Conservation (phyloP, 805 yeast species). For the Wickerhamomyces rabaulensis region DNA sequence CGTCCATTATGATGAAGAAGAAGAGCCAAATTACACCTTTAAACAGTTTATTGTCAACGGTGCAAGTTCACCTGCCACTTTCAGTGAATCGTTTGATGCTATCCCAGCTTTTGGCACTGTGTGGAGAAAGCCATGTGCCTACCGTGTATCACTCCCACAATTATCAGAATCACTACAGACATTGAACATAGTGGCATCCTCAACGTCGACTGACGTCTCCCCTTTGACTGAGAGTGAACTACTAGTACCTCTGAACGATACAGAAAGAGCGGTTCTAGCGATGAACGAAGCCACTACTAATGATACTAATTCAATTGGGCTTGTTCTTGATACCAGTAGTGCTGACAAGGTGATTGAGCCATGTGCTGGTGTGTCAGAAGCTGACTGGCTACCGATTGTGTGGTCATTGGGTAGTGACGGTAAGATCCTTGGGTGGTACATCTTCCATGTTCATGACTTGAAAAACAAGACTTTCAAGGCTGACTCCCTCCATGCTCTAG, state of each 20-base stretch:
- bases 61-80: constrained; percentile 3
- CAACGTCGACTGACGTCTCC: constrained; percentile 61
- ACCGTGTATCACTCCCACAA: constrained; percentile 32
- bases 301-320: constrained; percentile 69
- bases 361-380: constrained; percentile 50
- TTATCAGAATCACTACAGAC: constrained; percentile 34
- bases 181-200: constrained; percentile 47
- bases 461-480: constrained; percentile 29
- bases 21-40: constrained; percentile 20
- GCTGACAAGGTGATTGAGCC: constrained; percentile 44
- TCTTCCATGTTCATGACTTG: constrained; percentile 52
- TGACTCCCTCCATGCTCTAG: constrained; percentile 3
- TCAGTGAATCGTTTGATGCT: constrained; percentile 35
- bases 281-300: constrained; percentile 57
- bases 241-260: constrained; percentile 56
- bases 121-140: constrained; percentile 42
- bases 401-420: constrained; percentile 64
- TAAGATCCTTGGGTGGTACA: constrained; percentile 54
- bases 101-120: constrained; percentile 50
- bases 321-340: constrained; percentile 54
- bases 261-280: constrained; percentile 70
- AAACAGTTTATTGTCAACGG: constrained; percentile 18
- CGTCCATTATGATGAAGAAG: constrained; percentile 25
- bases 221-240: constrained; percentile 34
- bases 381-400: constrained; percentile 59